Evolutionary conservation across 2,329 filamentous ascomycete species (phyloP), one percentile per base, ranked within the genome.

Genomic region (Fusarium dlaminii): DNA sequence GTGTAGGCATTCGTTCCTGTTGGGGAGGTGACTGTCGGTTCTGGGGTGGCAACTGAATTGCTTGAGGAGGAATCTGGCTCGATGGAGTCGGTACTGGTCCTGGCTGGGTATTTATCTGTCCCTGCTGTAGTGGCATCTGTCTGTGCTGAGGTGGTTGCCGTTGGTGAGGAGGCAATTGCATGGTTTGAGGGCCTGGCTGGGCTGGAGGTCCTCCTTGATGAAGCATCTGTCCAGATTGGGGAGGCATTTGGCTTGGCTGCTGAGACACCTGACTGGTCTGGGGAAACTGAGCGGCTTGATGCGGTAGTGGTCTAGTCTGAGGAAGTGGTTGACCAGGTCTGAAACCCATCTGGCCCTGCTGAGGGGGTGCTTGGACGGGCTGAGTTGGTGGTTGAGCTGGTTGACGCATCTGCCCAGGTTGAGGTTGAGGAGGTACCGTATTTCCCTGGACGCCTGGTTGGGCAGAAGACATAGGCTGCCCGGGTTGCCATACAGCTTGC

Each of bases 401-500:
- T 12, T 62, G 63, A 37, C 52, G 54, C 17, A 45, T 42, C 12
- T 46, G 51, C 13, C 29, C 37, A n/a, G 37, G 45, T 12, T 46
- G 55, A 66, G 65, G 49, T 18, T 69, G 67, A 18, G 57, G 58
- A 15, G 70, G 57, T 5, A 42, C 42, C 22, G n/a, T 45, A 9
- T 60, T 72, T 18, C 56, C 72, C 13, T 72, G 72, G 10, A 54
- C 32, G 18, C 58, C 42, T 22, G 63, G 42, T 6, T 64, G 68
- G 9, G 52, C 20, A 54, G 49, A 36, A 30, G 63, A n/a, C 14
- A 68, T 17, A 34, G 75, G 57, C 24, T 76, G 72, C 6, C 73
- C 75, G 13, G 75, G 72, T 22, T 77, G 75, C 75, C 75, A 78
- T 22, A 65, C 75, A 48, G 67, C 69, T 34, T 67, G 72, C 37